Evolutionary conservation across 805 yeast species (phyloP).

Genomic region (Tetrapisispora nanseiensis): DNA sequence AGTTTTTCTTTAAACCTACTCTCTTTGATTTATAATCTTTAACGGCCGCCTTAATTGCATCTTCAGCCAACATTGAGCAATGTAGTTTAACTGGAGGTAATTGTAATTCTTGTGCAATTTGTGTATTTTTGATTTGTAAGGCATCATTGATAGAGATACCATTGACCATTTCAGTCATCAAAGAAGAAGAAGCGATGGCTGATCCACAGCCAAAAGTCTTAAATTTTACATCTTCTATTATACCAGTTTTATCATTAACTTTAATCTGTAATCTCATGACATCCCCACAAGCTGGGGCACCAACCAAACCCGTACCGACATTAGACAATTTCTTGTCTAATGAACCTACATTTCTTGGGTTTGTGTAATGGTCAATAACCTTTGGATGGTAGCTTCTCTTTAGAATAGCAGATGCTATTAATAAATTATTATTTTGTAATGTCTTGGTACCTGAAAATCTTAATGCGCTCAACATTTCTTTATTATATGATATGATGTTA

Average conservation of each 20-base stretch:
- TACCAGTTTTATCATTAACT: constrained; percentile 82
- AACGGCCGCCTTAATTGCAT: constrained; percentile 94
- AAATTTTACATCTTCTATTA: constrained; percentile 89
- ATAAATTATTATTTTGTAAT: not conserved
- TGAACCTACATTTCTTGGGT: constrained; percentile 95
- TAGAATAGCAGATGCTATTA: not conserved
- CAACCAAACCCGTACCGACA: constrained; percentile 96
- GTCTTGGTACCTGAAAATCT: not conserved
- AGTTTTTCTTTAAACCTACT: constrained; percentile 7
- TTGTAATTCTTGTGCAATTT: constrained; percentile 87
- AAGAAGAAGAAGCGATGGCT: constrained; percentile 93
- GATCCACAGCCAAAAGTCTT: constrained; percentile 99
- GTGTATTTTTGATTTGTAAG: constrained; percentile 81
- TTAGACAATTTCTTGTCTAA: constrained; percentile 62
- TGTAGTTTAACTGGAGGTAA: constrained; percentile 96
- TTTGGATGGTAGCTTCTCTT: constrained; percentile 60
- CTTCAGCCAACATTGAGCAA: constrained; percentile 98
- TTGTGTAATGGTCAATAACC: constrained; percentile 91
- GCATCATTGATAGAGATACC: constrained; percentile 95
- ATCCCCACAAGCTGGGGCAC: constrained; percentile 99
- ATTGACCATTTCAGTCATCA: constrained; percentile 88
- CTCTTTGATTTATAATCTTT: constrained; percentile 90
- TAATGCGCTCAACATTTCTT: not conserved
- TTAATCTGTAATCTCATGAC: constrained; percentile 95
- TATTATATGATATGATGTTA: too few relatives aligned